Evolutionary conservation across 2,329 filamentous ascomycete genomes (phyloP).

Genomic region (Fusarium begoniae): DNA sequence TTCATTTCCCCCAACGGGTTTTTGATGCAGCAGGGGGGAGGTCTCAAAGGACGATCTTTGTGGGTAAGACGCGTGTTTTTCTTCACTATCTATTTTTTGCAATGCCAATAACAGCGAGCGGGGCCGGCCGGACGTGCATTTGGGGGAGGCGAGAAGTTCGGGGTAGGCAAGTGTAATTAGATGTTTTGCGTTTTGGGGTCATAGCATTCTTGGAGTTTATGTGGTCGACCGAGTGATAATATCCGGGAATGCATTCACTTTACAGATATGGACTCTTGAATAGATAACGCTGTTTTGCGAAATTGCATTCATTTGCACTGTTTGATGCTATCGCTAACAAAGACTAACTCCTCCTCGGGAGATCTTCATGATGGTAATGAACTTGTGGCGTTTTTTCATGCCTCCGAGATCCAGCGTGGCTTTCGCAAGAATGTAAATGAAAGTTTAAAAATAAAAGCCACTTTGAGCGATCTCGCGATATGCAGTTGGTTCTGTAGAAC

Average conservation of each 20-base stretch:
- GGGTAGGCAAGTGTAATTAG: neutral
- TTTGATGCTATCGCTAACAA: constrained; percentile 22
- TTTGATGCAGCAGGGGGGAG: constrained; percentile 20
- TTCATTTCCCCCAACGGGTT: constrained; percentile 37
- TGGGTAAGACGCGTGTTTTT: constrained; percentile 35
- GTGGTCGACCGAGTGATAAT: constrained; percentile 13
- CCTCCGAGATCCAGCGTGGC: constrained; percentile 21
- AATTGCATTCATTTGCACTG: constrained; percentile 20
- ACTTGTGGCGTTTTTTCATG: constrained; percentile 11
- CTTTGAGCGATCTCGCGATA: constrained; percentile 4
- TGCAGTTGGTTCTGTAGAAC: constrained; percentile 11
- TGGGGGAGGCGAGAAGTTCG: neutral
- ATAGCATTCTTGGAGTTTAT: constrained; percentile 4
- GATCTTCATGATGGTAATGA: constrained; percentile 20
- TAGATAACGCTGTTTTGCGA: neutral
- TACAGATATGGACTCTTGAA: neutral
- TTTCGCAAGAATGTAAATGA: constrained; percentile 32
- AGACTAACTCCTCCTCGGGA: constrained; percentile 12
- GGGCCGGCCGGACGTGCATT: constrained; percentile 17
- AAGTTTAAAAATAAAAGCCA: constrained; percentile 24
- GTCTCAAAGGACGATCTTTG: constrained; percentile 14
- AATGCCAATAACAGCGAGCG: neutral
- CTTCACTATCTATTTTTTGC: constrained; percentile 9
- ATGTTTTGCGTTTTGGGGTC: constrained; percentile 22
- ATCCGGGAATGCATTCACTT: constrained; percentile 3